These are phyloP conservation scores for Paecilomyces fulvus DNA, from an alignment of 2,329 filamentous ascomycete species.

Conservation along the genomic window DNA sequence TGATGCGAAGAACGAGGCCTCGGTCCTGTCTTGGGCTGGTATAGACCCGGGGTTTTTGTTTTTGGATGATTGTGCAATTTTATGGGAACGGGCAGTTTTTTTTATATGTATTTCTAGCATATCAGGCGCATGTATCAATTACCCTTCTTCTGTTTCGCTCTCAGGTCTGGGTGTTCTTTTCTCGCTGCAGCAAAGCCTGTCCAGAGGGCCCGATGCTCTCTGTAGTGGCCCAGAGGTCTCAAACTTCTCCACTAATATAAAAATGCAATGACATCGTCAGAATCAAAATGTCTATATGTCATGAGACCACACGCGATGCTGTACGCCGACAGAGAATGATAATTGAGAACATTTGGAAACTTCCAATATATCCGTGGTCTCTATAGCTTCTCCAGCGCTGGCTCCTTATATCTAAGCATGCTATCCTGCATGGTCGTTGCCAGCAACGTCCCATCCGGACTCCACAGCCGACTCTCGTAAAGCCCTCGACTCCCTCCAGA, in stretches of 20 bases:
- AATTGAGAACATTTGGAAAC: not conserved
- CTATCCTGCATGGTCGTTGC: constrained; percentile 45
- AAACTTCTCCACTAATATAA: too few relatives aligned
- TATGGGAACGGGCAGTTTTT: not conserved
- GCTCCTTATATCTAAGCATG: constrained; percentile 28
- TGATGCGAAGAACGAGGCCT: not conserved
- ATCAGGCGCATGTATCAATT: constrained; percentile 22
- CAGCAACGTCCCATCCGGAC: constrained; percentile 35
- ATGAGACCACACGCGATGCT: not conserved
- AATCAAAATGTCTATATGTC: not conserved
- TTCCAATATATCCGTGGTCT: not conserved
- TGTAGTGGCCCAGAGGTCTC: too few relatives aligned
- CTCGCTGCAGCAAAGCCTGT: not conserved
- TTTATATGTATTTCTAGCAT: constrained; percentile 17
- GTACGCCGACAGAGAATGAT: not conserved
- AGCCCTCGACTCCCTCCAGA: constrained; percentile 38
- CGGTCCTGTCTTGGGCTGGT: not conserved
- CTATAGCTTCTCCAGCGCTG: not conserved
- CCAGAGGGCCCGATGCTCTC: not conserved
- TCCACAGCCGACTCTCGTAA: constrained; percentile 41
- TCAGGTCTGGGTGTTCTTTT: not conserved
- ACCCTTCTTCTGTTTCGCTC: not conserved
- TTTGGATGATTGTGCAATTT: not conserved
- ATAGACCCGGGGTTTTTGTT: not conserved
- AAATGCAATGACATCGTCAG: too few relatives aligned